Percentiles rank a stretch among this genome's conserved stretches.
These are phyloP conservation scores for Suillus subalutaceus DNA, from an alignment of 768 basidiomycete genomes.

Conservation along the genomic window DNA sequence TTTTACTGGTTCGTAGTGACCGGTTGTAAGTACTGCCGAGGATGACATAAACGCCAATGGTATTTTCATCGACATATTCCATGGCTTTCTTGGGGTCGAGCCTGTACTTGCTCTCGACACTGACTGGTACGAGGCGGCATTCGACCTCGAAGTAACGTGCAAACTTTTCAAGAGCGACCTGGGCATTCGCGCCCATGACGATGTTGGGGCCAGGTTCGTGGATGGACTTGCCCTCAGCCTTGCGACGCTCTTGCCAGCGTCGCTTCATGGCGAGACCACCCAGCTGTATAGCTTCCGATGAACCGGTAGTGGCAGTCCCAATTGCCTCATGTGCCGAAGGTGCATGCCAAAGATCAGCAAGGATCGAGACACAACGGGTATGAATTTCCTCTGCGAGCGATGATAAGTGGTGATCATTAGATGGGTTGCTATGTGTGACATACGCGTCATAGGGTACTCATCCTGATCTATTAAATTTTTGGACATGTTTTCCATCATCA, in stretches of 20 bases:
- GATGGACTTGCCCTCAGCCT: constrained; percentile 64
- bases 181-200: constrained; percentile 69
- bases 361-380: constrained; percentile 52
- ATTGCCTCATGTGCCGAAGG: constrained; percentile 56
- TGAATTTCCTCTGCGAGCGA: constrained; percentile 42
- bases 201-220: constrained; percentile 69
- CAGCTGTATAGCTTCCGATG: constrained; percentile 73
- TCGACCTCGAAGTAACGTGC: constrained; percentile 73
- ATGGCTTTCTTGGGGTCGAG: constrained; percentile 71
- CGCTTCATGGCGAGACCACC: constrained; percentile 75
- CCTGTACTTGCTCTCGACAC: constrained; percentile 71
- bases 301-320: constrained; percentile 73
- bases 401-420: not conserved
- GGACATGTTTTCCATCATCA: constrained; percentile 65
- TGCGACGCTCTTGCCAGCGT: constrained; percentile 69
- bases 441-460: constrained; percentile 65
- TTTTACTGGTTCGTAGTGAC: constrained; percentile 78
- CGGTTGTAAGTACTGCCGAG: constrained; percentile 60
- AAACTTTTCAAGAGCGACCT: constrained; percentile 73
- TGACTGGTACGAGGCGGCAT: constrained; percentile 63
- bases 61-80: constrained; percentile 71
- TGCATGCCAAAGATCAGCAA: constrained; percentile 72
- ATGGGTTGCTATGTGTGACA: constrained; percentile 7
- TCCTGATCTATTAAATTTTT: constrained; percentile 74
- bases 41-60: constrained; percentile 69